A percentile compares a stretch with the other conserved stretches of the same genome.
Conservation (phyloP, 1,284 basidiomycete species). For the Puccinia hordei region DNA sequence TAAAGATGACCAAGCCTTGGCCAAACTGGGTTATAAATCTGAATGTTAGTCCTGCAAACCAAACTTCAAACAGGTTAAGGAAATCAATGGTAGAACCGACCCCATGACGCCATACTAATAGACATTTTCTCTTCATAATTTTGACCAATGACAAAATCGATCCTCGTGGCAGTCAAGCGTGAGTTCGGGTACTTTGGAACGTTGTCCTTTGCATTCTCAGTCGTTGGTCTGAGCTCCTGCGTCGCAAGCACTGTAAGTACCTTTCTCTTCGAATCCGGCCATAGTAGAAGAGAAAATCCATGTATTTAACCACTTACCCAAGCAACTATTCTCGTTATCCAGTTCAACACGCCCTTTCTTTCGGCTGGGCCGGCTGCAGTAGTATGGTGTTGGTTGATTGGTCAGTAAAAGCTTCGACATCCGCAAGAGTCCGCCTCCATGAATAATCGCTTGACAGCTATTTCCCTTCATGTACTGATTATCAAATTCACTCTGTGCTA, state of each 20-base stretch:
- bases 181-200: conserved; percentile 41
- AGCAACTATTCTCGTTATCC: not conserved
- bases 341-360: conserved; percentile 73
- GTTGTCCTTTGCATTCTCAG: conserved; percentile 34
- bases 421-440: not conserved
- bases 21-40: conserved; percentile 38
- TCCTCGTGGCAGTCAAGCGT: conserved; percentile 11
- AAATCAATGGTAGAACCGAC: no score
- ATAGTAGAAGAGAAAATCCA: not conserved
- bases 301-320: not conserved
- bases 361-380: conserved; percentile 75
- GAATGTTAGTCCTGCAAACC: conserved; percentile 23
- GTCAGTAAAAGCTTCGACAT: conserved; percentile 15
- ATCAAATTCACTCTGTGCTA: not conserved
- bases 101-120: not conserved
- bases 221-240: conserved; percentile 34
- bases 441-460: not conserved
- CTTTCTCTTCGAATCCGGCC: not conserved
- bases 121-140: conserved; percentile 3
- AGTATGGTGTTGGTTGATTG: conserved; percentile 45
- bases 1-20: conserved; percentile 34
- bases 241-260: conserved; percentile 34
- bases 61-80: no score
- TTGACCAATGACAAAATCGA: not conserved
- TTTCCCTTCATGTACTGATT: not conserved